Evolutionary conservation across 192 early-diverging fungal species (phyloP).

Genomic region (Rhizophagus clarus): DNA sequence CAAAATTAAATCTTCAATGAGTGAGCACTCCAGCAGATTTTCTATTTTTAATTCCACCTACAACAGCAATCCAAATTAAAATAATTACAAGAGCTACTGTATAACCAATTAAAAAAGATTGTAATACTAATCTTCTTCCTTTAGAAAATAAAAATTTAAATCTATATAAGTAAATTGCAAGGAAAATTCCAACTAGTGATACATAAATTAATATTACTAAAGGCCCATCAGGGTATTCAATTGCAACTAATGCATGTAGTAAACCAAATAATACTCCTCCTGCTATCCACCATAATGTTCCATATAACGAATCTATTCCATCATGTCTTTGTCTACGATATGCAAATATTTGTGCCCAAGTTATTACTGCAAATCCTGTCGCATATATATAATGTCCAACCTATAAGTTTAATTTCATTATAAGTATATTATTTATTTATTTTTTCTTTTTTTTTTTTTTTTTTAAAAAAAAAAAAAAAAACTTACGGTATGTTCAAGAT

Average conservation of each 20-base stretch:
- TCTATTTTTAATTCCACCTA: conserved; percentile 40
- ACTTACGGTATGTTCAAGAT: conserved; percentile 4
- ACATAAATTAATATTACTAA: conserved; percentile 44
- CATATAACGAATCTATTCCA: neutral
- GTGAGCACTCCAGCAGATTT: conserved; percentile 19
- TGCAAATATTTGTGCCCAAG: conserved; percentile 17
- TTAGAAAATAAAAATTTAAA: conserved; percentile 37
- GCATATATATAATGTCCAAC: neutral
- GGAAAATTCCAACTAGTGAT: conserved; percentile 29
- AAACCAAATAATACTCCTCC: conserved; percentile 39
- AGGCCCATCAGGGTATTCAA: conserved; percentile 43
- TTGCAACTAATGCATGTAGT: conserved; percentile 41
- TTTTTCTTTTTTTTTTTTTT: neutral
- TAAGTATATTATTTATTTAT: neutral
- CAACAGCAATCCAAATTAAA: conserved; percentile 41
- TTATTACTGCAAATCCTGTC: neutral
- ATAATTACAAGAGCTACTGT: conserved; percentile 38
- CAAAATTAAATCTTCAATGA: neutral
- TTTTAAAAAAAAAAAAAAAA: neutral
- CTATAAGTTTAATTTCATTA: neutral
- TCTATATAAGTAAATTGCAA: conserved; percentile 21
- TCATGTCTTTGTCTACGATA: conserved; percentile 32
- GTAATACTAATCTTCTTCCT: conserved; percentile 45
- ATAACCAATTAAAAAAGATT: conserved; percentile 44
- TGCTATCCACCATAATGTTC: conserved; percentile 25